Evolutionary conservation across 1,284 basidiomycete genomes (phyloP).

Genomic region (Wolfiporia cocos): DNA sequence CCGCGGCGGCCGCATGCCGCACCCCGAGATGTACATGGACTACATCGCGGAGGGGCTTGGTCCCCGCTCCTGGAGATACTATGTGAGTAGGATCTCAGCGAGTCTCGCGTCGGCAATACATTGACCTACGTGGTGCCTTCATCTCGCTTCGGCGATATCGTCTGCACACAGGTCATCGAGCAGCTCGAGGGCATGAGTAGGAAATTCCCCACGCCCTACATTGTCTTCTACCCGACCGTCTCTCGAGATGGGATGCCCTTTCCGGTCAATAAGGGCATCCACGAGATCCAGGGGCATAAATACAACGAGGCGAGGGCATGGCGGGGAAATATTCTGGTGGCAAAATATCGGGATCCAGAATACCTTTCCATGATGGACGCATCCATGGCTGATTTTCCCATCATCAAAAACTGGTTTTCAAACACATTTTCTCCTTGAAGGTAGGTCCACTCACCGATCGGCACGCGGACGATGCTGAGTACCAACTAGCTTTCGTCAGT

Average conservation of each 20-base stretch:
- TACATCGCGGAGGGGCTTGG: constrained; percentile 70
- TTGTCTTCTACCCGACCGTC: constrained; percentile 68
- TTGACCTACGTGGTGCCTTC: constrained; percentile 6
- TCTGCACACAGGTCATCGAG: constrained; percentile 58
- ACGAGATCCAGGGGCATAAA: constrained; percentile 59
- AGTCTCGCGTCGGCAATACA: constrained; percentile 13
- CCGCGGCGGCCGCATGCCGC: constrained; percentile 52
- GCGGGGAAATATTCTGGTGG: constrained; percentile 72
- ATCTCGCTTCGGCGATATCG: too few species aligned
- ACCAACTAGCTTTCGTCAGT: too few species aligned
- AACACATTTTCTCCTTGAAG: constrained; percentile 47
- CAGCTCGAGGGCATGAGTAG: constrained; percentile 72
- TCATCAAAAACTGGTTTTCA: constrained; percentile 70
- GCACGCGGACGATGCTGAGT: too few species aligned
- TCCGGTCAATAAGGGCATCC: constrained; percentile 67
- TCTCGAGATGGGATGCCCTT: constrained; percentile 76
- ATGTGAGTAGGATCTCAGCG: constrained; percentile 37
- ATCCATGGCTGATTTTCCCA: constrained; percentile 75
- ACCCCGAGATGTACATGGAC: constrained; percentile 80
- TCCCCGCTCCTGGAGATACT: constrained; percentile 62
- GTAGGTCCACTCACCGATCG: constrained; percentile 4
- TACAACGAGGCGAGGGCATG: constrained; percentile 61
- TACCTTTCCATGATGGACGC: constrained; percentile 66
- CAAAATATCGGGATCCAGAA: constrained; percentile 64
- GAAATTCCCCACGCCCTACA: constrained; percentile 70